Conservation (phyloP, 1,284 basidiomycete genomes). For the Pascua guehoae region DNA sequence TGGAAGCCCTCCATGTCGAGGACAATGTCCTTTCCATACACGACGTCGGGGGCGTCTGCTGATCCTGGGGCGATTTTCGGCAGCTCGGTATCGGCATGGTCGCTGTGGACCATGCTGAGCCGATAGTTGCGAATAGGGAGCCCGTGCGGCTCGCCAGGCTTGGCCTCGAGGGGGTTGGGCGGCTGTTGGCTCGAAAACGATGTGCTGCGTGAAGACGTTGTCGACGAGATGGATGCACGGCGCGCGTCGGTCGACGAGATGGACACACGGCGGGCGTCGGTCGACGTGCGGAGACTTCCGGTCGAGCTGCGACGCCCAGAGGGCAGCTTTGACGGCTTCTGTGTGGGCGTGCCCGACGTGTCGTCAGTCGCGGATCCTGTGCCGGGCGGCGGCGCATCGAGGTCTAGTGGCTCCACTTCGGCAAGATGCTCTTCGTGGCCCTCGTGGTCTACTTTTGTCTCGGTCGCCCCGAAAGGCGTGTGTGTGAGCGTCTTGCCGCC, state of each 20-base stretch:
- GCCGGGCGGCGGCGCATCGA: conserved; percentile 26
- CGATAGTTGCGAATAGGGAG: conserved; percentile 28
- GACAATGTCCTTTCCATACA: conserved; percentile 60
- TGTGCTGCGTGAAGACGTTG: not conserved
- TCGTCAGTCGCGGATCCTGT: too few relatives aligned
- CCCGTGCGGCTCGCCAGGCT: conserved; percentile 22
- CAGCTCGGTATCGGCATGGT: conserved; percentile 57
- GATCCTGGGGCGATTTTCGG: conserved; percentile 53
- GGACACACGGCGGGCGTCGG: too few relatives aligned
- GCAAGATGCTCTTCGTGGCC: conserved; percentile 20
- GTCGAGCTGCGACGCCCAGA: too few relatives aligned
- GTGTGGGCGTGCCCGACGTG: too few relatives aligned
- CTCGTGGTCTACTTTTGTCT: conserved; percentile 24
- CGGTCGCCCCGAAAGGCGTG: conserved; percentile 45
- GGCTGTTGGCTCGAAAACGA: conserved; percentile 5
- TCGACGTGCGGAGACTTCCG: too few relatives aligned
- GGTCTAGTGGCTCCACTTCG: conserved; percentile 49
- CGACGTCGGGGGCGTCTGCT: conserved; percentile 61
- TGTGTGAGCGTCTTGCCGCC: conserved; percentile 26
- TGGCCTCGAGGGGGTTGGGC: conserved; percentile 38
- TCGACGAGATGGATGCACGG: not conserved
- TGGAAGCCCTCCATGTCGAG: conserved; percentile 54
- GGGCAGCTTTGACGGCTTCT: too few relatives aligned
- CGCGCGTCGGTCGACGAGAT: not conserved
- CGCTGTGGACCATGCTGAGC: conserved; percentile 12